Evolutionary conservation across 768 basidiomycete species (phyloP).

Genomic region (Phanerochaete sordida): DNA sequence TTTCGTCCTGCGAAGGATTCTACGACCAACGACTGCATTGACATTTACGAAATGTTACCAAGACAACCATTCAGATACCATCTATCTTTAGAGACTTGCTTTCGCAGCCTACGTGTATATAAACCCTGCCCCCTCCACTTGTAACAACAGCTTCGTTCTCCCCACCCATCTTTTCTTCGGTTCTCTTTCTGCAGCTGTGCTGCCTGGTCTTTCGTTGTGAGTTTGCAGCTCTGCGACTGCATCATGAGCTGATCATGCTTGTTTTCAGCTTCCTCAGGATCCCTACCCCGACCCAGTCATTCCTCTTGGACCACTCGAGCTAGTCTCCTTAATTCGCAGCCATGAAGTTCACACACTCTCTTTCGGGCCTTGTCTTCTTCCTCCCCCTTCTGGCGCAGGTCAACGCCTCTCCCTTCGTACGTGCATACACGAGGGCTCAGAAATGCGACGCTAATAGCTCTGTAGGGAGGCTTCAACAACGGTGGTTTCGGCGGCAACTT

Average conservation of each 20-base stretch:
- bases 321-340: slow-evolving; percentile 26
- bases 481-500: not conserved
- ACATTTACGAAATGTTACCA: not conserved
- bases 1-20: not conserved
- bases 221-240: no score
- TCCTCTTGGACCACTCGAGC: slow-evolving; percentile 19
- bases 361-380: slow-evolving; percentile 37
- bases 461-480: no score
- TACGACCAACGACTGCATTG: not conserved
- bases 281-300: slow-evolving; percentile 18
- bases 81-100: not conserved
- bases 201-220: slow-evolving; percentile 33
- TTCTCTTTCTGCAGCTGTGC: slow-evolving; percentile 48
- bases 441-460: no score
- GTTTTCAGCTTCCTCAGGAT: slow-evolving; percentile 14
- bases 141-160: slow-evolving; percentile 6
- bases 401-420: slow-evolving; percentile 21
- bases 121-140: slow-evolving; percentile 16
- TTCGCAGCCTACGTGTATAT: not conserved
- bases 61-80: not conserved
- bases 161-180: slow-evolving; percentile 18
- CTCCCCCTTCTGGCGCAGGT: slow-evolving; percentile 36
- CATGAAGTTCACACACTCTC: slow-evolving; percentile 46
- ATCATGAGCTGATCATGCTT: not conserved
- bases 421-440: not conserved